Conservation (phyloP, 139 green algal genomes). For the Ulvella scutata region DNA sequence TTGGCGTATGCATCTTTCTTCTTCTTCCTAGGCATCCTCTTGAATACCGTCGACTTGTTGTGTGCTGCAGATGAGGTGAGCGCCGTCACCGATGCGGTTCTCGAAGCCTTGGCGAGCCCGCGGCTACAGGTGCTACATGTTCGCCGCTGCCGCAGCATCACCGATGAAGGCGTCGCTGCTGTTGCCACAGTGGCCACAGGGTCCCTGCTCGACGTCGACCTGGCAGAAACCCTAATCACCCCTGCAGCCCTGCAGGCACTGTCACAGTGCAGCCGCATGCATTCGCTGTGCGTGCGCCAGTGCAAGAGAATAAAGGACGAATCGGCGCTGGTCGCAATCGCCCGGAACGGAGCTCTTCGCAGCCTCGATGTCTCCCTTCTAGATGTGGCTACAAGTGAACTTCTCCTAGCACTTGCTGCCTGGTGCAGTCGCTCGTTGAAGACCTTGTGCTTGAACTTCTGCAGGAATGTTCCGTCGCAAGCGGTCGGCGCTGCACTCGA, state of each 20-base stretch:
- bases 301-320: neutral
- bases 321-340: neutral
- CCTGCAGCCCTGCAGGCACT: neutral
- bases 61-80: neutral
- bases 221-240: neutral
- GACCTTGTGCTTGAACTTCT: neutral
- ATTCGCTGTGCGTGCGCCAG: neutral
- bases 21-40: too few relatives aligned
- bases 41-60: too few relatives aligned
- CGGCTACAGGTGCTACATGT: neutral
- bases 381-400: neutral
- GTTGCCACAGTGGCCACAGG: neutral
- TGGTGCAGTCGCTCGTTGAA: neutral
- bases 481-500: neutral
- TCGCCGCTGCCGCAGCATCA: neutral
- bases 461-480: neutral
- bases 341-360: neutral
- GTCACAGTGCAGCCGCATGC: neutral
- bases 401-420: neutral
- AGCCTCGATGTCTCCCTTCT: neutral
- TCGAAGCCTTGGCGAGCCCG: neutral
- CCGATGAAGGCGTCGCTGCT: neutral
- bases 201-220: neutral
- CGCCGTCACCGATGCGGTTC: neutral
- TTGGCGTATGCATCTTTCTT: too few relatives aligned